Evolutionary conservation across 257 asterid species (phyloP).

Genomic region (Solanum etuberosum): DNA sequence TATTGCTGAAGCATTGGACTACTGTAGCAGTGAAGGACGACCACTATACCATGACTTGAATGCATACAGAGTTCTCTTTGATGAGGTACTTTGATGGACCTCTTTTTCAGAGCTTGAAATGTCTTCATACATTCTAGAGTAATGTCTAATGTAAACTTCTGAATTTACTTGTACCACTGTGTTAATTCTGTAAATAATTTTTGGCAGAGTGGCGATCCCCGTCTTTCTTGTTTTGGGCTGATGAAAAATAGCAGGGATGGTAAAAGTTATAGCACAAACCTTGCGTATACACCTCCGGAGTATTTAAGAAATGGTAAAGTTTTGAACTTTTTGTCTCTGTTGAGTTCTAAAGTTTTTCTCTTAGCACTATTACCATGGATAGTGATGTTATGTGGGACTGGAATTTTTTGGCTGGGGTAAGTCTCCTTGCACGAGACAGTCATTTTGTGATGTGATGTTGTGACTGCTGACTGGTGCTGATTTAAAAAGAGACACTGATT

Average conservation of each 20-base stretch:
- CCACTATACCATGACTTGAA: slow-evolving; percentile 94
- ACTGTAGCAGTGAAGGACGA: slow-evolving; percentile 88
- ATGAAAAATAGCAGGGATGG: slow-evolving; percentile 99
- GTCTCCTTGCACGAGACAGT: not conserved
- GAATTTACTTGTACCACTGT: not conserved
- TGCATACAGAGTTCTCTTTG: slow-evolving; percentile 96
- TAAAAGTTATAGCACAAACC: slow-evolving; percentile 96
- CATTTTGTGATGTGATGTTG: not conserved
- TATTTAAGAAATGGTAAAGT: slow-evolving; percentile 77
- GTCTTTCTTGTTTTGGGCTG: slow-evolving; percentile 93
- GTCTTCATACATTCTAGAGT: slow-evolving; percentile 1
- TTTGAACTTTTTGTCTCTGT: not conserved
- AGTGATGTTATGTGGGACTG: not conserved
- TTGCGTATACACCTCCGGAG: slow-evolving; percentile 97
- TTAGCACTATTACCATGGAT: not conserved
- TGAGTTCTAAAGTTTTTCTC: not conserved
- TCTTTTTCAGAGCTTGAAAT: not conserved
- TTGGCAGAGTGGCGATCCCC: slow-evolving; percentile 87
- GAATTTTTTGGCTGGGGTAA: not conserved
- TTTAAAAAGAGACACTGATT: not conserved
- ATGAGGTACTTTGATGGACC: slow-evolving; percentile 49
- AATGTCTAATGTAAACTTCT: not conserved
- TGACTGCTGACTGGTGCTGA: not conserved
- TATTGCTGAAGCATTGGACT: slow-evolving; percentile 94
- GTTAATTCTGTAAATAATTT: slow-evolving; percentile 11